Percentiles rank a stretch among this genome's conserved stretches.
phyloP scores from a whole-genome alignment of 306 rosid species.

The Alnus glutinosa region DNA sequence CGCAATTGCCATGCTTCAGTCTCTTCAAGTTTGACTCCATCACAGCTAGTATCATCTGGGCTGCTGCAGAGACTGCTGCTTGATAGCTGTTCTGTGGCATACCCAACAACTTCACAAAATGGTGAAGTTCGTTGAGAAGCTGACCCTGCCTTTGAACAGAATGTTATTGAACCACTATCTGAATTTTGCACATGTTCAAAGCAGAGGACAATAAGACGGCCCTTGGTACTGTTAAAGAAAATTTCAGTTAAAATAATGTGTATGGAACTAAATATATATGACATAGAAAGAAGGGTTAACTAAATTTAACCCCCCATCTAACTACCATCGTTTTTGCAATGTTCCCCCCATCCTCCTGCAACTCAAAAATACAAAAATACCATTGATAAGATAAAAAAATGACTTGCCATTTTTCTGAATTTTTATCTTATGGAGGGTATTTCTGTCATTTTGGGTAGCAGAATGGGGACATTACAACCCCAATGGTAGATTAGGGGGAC shows the following conservation, averaged over 20 bases:
- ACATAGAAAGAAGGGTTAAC: not conserved
- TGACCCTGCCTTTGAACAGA: constrained; percentile 72
- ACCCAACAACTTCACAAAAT: constrained; percentile 69
- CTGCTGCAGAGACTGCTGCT: constrained; percentile 86
- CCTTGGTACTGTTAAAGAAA: constrained; percentile 67
- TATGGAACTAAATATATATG: constrained; percentile 8
- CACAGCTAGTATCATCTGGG: constrained; percentile 84
- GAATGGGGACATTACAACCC: no score
- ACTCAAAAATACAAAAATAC: no score
- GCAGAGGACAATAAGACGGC: constrained; percentile 85
- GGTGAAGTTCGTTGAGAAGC: constrained; percentile 78
- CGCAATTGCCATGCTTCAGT: constrained; percentile 93
- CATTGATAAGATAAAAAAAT: no score
- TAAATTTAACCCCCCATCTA: no score
- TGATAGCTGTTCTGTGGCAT: constrained; percentile 77
- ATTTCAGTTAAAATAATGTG: constrained; percentile 36
- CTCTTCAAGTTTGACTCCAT: constrained; percentile 84
- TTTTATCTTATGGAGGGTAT: no score
- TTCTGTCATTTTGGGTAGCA: no score
- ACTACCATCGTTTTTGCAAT: no score
- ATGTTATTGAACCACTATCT: constrained; percentile 87
- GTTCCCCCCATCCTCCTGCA: no score
- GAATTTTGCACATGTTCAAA: constrained; percentile 89
- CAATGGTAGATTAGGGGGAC: no score
- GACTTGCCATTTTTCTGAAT: no score